Evolutionary conservation across 2,329 filamentous ascomycete species (phyloP).

Genomic region (Ceratocystis diversiconidia): DNA sequence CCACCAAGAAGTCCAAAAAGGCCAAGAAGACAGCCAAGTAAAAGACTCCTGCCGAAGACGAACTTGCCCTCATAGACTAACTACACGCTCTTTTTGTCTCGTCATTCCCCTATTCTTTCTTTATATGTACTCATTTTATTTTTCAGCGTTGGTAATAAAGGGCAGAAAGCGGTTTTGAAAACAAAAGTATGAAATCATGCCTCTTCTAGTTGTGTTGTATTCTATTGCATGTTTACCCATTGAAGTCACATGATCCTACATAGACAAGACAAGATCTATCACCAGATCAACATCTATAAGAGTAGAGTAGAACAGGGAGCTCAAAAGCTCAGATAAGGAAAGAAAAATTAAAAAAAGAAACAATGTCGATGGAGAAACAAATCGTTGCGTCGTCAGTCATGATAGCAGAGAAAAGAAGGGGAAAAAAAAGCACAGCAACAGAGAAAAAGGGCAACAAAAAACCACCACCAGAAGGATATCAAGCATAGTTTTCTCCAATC

Average conservation of each 20-base stretch:
- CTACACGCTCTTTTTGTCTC: not conserved
- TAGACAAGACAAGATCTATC: not conserved
- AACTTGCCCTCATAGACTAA: not conserved
- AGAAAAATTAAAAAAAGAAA: conserved; percentile 5
- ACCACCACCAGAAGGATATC: not conserved
- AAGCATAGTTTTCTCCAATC: not conserved
- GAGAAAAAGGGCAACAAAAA: not conserved
- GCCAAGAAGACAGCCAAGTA: conserved; percentile 18
- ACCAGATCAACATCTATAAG: not conserved
- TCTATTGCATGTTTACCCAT: too few species aligned
- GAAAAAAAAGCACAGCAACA: not conserved
- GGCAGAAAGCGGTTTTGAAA: conserved; percentile 20
- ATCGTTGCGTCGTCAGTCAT: conserved; percentile 18
- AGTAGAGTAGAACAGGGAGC: too few species aligned
- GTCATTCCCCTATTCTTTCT: not conserved
- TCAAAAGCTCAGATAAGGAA: conserved; percentile 4
- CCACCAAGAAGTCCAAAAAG: conserved; percentile 18
- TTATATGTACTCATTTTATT: conserved; percentile 7
- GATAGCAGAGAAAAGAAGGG: conserved; percentile 11
- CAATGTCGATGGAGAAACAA: not conserved
- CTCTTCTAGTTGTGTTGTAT: too few species aligned
- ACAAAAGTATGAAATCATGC: not conserved
- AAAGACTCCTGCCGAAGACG: not conserved
- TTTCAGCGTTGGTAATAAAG: conserved; percentile 16
- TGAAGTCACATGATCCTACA: not conserved